Conservation (phyloP, 305 asterid genomes). For the Fraxinus latifolia region DNA sequence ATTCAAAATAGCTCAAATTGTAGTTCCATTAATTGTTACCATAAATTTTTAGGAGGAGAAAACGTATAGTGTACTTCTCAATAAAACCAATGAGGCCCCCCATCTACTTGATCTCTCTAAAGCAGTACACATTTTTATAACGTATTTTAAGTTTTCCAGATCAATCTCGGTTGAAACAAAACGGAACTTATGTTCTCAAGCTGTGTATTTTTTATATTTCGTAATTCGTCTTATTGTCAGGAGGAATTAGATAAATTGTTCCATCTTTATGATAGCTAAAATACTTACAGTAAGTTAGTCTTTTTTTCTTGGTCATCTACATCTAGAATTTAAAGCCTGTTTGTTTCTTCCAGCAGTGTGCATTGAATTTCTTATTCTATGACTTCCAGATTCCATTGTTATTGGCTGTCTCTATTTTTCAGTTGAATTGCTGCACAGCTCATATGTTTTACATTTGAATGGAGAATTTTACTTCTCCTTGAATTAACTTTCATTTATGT, state of each 20-base stretch:
- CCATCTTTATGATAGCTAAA: background rate
- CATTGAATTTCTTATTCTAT: background rate
- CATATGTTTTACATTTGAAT: background rate
- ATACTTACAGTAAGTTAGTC: background rate
- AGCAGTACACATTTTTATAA: background rate
- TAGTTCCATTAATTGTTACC: background rate
- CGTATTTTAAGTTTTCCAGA: background rate
- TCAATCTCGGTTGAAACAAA: background rate
- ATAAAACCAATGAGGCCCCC: background rate
- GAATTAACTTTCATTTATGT: background rate
- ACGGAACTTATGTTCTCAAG: background rate
- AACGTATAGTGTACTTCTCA: background rate
- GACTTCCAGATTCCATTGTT: background rate
- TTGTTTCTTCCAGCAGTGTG: background rate
- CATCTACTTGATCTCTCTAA: background rate
- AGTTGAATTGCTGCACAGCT: background rate
- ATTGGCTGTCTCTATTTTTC: background rate
- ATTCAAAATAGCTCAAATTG: background rate
- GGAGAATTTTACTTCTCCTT: background rate
- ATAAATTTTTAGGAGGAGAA: background rate
- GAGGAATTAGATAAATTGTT: background rate
- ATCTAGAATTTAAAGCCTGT: background rate
- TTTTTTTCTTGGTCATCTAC: background rate
- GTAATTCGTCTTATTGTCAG: background rate
- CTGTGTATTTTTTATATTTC: background rate